Evolutionary conservation across 2,329 filamentous ascomycete species (phyloP).

Genomic region (Pestalotiopsis sp.): DNA sequence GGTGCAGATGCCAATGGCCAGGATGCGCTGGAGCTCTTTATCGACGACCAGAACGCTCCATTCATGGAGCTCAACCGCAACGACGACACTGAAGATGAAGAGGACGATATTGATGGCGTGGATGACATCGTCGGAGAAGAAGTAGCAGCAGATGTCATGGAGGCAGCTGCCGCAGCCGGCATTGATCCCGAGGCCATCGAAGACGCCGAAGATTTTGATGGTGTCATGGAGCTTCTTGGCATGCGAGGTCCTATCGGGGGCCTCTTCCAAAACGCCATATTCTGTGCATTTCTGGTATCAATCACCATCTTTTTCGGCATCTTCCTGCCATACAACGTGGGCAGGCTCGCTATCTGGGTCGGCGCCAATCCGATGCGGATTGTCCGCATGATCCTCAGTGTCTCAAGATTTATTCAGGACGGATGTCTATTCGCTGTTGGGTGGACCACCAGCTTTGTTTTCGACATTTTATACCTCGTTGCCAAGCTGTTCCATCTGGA

Average conservation of each 20-base stretch:
- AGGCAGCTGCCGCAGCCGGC: conserved; percentile 67
- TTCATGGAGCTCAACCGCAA: conserved; percentile 39
- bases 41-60: conserved; percentile 45
- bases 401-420: conserved; percentile 82
- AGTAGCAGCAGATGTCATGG: conserved; percentile 56
- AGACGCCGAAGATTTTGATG: conserved; percentile 92
- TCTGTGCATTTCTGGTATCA: conserved; percentile 87
- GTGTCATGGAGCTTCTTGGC: conserved; percentile 92
- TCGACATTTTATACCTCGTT: conserved; percentile 43
- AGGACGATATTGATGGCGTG: conserved; percentile 25
- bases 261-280: conserved; percentile 91
- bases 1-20: conserved; percentile 54
- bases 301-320: conserved; percentile 84
- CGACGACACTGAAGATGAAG: conserved; percentile 38
- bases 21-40: conserved; percentile 63
- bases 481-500: conserved; percentile 36
- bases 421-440: conserved; percentile 67
- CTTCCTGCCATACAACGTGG: conserved; percentile 90
- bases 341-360: conserved; percentile 80
- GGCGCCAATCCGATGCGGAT: conserved; percentile 80
- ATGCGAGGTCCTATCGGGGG: conserved; percentile 93
- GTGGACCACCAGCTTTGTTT: conserved; percentile 45
- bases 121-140: conserved; percentile 45
- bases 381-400: conserved; percentile 70
- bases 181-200: conserved; percentile 78